These are phyloP conservation scores for Lasiodiplodia citricola DNA, from an alignment of 2,329 filamentous ascomycete species.

Conservation along the genomic window DNA sequence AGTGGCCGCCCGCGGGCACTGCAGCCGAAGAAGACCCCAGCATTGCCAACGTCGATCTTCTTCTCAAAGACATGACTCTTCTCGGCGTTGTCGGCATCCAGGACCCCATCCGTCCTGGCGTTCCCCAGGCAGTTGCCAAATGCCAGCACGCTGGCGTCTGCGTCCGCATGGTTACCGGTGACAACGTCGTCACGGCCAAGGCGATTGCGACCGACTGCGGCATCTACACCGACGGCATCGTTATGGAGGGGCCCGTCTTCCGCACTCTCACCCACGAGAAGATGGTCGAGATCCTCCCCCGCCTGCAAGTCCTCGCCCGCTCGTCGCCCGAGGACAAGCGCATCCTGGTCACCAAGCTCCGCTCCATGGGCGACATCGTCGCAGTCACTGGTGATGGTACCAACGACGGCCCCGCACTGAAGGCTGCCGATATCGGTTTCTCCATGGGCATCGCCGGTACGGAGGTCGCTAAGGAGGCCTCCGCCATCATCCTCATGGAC, in stretches of 20 bases:
- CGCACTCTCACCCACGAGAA: slow-evolving; percentile 68
- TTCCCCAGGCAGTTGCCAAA: slow-evolving; percentile 72
- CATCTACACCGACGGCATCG: slow-evolving; percentile 69
- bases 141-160: slow-evolving; percentile 79
- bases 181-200: slow-evolving; percentile 79
- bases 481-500: slow-evolving; percentile 85
- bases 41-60: not conserved
- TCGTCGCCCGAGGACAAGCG: slow-evolving; percentile 81
- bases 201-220: slow-evolving; percentile 81
- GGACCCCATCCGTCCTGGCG: slow-evolving; percentile 76
- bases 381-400: slow-evolving; percentile 85
- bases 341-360: slow-evolving; percentile 66
- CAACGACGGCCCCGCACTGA: slow-evolving; percentile 81
- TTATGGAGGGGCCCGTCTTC: slow-evolving; percentile 81
- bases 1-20: slow-evolving; percentile 39
- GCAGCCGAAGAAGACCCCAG: not conserved
- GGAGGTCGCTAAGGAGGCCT: slow-evolving; percentile 84
- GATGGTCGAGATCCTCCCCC: slow-evolving; percentile 56
- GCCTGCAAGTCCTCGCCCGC: slow-evolving; percentile 72
- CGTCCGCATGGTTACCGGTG: slow-evolving; percentile 85
- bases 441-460: slow-evolving; percentile 86
- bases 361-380: slow-evolving; percentile 65
- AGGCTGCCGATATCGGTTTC: slow-evolving; percentile 81
- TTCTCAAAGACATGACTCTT: slow-evolving; percentile 19
- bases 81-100: slow-evolving; percentile 79